phyloP scores from a whole-genome alignment of 176 grass and related monocot species.

The Pontederia crassipes region DNA sequence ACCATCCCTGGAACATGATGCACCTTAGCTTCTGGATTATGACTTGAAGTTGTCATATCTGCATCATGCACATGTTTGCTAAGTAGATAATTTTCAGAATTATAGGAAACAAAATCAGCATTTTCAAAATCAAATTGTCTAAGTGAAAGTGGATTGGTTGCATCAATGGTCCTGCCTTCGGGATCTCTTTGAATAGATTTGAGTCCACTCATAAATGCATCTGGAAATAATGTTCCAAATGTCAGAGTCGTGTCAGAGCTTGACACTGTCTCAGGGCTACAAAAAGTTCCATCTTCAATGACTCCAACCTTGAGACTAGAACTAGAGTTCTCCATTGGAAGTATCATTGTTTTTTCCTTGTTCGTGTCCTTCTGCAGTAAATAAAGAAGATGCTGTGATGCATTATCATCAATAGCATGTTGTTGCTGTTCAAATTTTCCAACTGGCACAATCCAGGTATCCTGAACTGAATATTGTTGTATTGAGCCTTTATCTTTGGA shows the following conservation, averaged over 20 bases:
- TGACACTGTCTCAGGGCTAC: conserved; percentile 30
- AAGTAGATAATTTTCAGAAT: conserved; percentile 30
- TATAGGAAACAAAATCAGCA: conserved; percentile 22
- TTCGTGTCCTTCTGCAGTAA: conserved; percentile 66
- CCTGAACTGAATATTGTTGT: conserved; percentile 24
- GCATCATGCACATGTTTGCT: conserved; percentile 16
- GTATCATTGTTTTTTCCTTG: conserved; percentile 24
- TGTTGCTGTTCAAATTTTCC: conserved; percentile 21
- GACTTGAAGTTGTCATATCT: conserved; percentile 11
- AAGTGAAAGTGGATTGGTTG: conserved; percentile 10
- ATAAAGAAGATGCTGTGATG: conserved; percentile 82
- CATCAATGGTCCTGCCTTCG: conserved; percentile 25
- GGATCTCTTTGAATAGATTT: conserved; percentile 57
- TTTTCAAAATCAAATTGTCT: conserved; percentile 21
- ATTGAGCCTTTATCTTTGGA: conserved; percentile 24
- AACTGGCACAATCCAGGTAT: conserved; percentile 20
- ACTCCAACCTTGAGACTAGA: conserved; percentile 19
- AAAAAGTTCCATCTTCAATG: conserved; percentile 31
- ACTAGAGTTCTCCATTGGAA: conserved; percentile 18
- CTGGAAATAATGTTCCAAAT: conserved; percentile 75
- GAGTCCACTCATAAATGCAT: conserved; percentile 84
- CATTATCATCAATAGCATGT: conserved; percentile 51
- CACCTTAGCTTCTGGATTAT: conserved; percentile 21
- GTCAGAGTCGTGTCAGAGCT: conserved; percentile 49
- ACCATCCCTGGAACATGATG: conserved; percentile 17